These are phyloP conservation scores for Diplosphaera chodatii DNA, from an alignment of 139 green algal genomes.

Conservation along the genomic window DNA sequence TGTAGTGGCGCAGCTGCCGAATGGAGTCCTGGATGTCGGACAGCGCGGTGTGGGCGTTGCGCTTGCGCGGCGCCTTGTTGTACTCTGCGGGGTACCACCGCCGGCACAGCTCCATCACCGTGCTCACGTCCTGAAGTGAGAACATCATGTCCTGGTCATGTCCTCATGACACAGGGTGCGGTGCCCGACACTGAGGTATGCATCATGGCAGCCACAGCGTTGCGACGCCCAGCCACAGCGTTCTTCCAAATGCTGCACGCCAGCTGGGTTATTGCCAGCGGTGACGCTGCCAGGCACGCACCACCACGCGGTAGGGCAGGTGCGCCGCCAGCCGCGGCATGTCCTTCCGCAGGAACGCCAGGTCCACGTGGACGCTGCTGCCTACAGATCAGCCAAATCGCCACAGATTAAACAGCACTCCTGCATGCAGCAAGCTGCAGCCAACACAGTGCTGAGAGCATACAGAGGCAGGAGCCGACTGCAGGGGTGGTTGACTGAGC, in stretches of 20 bases:
- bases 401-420: constrained; percentile 37
- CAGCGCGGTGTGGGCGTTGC: constrained; percentile 74
- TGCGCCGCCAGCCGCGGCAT: constrained; percentile 78
- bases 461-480: too few species aligned
- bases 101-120: constrained; percentile 63
- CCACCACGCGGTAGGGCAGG: constrained; percentile 58
- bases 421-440: too few species aligned
- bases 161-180: too few species aligned
- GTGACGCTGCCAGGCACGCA: constrained; percentile 12
- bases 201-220: too few species aligned
- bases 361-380: constrained; percentile 84
- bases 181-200: too few species aligned
- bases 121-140: constrained; percentile 39
- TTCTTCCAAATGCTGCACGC: too few species aligned
- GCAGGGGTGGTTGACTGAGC: too few species aligned
- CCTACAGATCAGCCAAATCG: constrained; percentile 59
- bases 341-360: constrained; percentile 74
- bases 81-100: constrained; percentile 54
- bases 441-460: too few species aligned
- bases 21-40: constrained; percentile 85
- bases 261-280: too few species aligned
- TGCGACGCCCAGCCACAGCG: too few species aligned
- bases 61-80: constrained; percentile 49
- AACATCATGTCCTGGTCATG: too few species aligned
- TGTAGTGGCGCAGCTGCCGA: constrained; percentile 77